Evolutionary conservation across 331 rosid genomes (phyloP).

Genomic region (Malus hybrid): DNA sequence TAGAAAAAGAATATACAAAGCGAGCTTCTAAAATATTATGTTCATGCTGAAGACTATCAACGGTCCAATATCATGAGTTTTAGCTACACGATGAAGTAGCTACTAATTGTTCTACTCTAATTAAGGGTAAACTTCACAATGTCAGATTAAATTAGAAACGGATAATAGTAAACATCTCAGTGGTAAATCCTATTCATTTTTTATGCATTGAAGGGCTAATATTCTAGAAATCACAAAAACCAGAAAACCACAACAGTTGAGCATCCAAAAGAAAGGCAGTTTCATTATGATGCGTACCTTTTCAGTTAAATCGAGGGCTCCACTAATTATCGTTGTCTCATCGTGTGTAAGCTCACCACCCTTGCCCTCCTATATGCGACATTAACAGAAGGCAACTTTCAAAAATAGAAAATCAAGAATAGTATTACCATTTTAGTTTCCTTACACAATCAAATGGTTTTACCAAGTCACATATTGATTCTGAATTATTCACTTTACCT

Average conservation of each 20-base stretch:
- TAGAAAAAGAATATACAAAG: not conserved
- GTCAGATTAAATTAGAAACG: not conserved
- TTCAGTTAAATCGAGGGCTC: slow-evolving; percentile 95
- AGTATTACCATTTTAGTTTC: not conserved
- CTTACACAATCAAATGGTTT: slow-evolving; percentile 1
- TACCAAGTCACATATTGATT: slow-evolving; percentile 8
- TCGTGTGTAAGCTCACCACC: slow-evolving; percentile 97
- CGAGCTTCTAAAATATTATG: not conserved
- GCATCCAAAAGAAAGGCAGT: not conserved
- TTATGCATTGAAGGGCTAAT: not conserved
- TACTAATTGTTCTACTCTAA: slow-evolving; percentile 4
- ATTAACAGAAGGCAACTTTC: not conserved
- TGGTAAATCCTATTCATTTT: not conserved
- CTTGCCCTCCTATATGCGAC: slow-evolving; percentile 70
- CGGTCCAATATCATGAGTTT: not conserved
- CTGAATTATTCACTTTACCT: slow-evolving; percentile 39
- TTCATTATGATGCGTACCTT: slow-evolving; percentile 39
- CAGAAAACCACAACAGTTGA: not conserved
- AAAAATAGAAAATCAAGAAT: slow-evolving; percentile 4
- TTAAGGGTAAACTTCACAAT: not conserved
- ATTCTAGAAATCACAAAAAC: not conserved
- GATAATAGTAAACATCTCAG: not conserved
- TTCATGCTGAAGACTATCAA: not conserved
- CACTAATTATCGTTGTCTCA: slow-evolving; percentile 92
- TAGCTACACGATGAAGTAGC: not conserved